Evolutionary conservation across 768 basidiomycete species (phyloP).

Genomic region (Omphalotus guepiniiformis): DNA sequence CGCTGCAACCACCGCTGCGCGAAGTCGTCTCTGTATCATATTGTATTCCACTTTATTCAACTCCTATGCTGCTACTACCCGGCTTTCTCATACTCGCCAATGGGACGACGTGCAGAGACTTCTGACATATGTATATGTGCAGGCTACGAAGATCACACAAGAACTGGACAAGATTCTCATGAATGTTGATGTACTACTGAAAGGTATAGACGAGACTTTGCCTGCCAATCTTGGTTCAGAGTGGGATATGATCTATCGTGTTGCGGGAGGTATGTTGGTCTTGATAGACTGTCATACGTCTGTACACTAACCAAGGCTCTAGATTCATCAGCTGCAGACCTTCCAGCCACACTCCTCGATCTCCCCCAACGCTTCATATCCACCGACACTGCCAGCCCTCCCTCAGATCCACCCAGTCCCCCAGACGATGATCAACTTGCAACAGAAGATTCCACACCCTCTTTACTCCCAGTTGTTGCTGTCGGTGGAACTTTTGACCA

Average conservation of each 20-base stretch:
- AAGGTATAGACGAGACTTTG: constrained; percentile 45
- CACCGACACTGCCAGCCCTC: neutral
- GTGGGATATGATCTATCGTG: constrained; percentile 43
- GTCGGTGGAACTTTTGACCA: constrained; percentile 98
- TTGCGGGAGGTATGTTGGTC: constrained; percentile 47
- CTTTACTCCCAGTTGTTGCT: constrained; percentile 65
- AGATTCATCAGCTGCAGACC: neutral
- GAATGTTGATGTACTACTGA: constrained; percentile 73
- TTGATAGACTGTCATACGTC: constrained; percentile 14
- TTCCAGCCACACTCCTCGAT: constrained; percentile 4
- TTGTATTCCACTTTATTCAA: constrained; percentile 64
- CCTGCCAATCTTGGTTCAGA: constrained; percentile 38
- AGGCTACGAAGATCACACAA: constrained; percentile 74
- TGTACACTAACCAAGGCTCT: neutral
- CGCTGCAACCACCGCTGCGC: constrained; percentile 43
- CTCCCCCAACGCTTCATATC: neutral
- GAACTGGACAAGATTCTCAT: constrained; percentile 65
- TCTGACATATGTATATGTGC: constrained; percentile 81
- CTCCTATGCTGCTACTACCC: constrained; percentile 20
- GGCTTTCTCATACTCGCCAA: constrained; percentile 39
- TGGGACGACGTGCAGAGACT: constrained; percentile 75
- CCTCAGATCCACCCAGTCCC: neutral
- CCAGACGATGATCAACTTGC: neutral
- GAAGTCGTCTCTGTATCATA: constrained; percentile 53
- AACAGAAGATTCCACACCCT: constrained; percentile 15